These are phyloP conservation scores for Beta lomatogona DNA, from an alignment of 179 eudicot genomes.

Conservation along the genomic window DNA sequence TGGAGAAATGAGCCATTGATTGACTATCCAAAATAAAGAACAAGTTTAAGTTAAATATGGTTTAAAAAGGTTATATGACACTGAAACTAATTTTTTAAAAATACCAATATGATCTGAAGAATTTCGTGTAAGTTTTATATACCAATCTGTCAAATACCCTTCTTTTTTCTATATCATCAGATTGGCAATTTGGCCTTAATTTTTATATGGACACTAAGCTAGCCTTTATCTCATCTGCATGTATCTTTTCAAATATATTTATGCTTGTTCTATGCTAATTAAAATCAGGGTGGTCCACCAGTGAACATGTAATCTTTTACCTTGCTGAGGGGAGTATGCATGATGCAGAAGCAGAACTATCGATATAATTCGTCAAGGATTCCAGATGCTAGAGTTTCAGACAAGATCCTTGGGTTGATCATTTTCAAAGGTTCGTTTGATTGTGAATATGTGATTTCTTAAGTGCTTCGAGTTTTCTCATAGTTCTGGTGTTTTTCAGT, in stretches of 20 bases:
- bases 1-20: background rate
- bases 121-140: too few species aligned
- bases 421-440: background rate
- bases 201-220: background rate
- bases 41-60: too few species aligned
- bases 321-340: conserved; percentile 6
- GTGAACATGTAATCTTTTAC: conserved; percentile 46
- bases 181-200: too few species aligned
- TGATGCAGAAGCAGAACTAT: conserved; percentile 4
- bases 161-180: too few species aligned
- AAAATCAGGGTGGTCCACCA: conserved; percentile 57
- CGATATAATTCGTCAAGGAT: background rate
- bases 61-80: too few species aligned
- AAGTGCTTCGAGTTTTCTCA: background rate
- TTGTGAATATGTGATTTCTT: background rate
- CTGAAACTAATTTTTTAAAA: too few species aligned
- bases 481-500: conserved; percentile 4
- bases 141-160: too few species aligned
- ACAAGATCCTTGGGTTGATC: background rate
- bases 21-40: too few species aligned
- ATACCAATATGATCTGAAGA: too few species aligned
- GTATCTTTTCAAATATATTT: background rate
- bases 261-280: background rate
- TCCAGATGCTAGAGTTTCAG: background rate
- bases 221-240: background rate